A percentile compares a stretch with the other conserved stretches of the same genome.
Evolutionary conservation across 305 asterid genomes (phyloP).

Genomic region (Rubia balearica): DNA sequence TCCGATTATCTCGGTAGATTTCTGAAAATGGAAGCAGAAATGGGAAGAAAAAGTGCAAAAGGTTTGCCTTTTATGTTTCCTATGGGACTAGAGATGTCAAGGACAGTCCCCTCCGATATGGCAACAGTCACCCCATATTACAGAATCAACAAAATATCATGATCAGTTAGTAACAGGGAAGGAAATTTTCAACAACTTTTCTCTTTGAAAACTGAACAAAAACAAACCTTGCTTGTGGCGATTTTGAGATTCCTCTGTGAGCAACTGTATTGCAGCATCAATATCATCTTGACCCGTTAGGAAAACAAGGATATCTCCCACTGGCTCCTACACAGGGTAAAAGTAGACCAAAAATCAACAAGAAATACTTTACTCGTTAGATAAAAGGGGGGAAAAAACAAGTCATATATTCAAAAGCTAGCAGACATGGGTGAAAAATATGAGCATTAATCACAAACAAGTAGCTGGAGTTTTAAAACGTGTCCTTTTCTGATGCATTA

Average conservation of each 20-base stretch:
- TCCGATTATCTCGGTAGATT: not conserved
- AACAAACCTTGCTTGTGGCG: constrained; percentile 52
- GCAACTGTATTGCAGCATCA: constrained; percentile 82
- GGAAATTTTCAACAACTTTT: not conserved
- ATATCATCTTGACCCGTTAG: constrained; percentile 98
- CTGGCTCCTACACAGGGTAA: constrained; percentile 58
- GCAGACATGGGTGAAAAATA: not conserved
- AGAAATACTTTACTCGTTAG: too few species aligned
- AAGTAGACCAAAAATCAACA: constrained; percentile 7
- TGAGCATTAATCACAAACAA: not conserved
- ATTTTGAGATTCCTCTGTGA: constrained; percentile 64
- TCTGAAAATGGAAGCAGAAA: not conserved
- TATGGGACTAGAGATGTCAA: not conserved
- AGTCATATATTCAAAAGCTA: not conserved
- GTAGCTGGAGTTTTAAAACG: not conserved
- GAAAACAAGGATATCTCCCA: constrained; percentile 87
- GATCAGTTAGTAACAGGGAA: not conserved
- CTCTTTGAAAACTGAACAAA: not conserved
- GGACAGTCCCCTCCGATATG: not conserved
- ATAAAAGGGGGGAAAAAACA: not conserved
- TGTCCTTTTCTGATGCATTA: not conserved
- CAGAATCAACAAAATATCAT: not conserved
- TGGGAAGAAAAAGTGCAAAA: not conserved
- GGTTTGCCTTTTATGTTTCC: not conserved
- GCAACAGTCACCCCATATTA: not conserved